Conservation (phyloP, 371 early-diverging fungal genomes). For the Zychaea mexicana region DNA sequence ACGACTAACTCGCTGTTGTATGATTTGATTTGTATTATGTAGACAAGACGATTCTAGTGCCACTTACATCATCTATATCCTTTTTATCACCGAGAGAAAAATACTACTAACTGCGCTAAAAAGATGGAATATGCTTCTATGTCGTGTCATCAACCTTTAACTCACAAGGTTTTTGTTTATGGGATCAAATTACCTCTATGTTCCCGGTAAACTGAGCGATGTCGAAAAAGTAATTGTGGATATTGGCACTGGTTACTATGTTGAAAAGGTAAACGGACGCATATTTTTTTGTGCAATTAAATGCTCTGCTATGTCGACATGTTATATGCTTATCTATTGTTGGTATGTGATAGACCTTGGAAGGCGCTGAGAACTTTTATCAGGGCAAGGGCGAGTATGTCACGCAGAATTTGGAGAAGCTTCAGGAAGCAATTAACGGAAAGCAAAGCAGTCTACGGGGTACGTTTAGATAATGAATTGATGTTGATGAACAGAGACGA, state of each 20-base stretch:
- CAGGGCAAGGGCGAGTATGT: slow-evolving; percentile 75
- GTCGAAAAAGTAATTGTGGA: slow-evolving; percentile 90
- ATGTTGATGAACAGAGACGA: no score
- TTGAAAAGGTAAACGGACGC: slow-evolving; percentile 81
- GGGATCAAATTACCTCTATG: slow-evolving; percentile 70
- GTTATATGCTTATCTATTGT: neutral
- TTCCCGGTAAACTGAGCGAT: slow-evolving; percentile 85
- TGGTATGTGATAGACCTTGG: slow-evolving; percentile 51
- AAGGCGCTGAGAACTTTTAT: slow-evolving; percentile 80
- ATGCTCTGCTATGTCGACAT: neutral
- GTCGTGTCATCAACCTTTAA: slow-evolving; percentile 6
- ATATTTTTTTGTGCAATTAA: neutral
- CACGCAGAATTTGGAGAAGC: slow-evolving; percentile 69
- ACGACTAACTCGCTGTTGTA: no score
- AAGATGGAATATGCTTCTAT: no score
- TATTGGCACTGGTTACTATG: slow-evolving; percentile 95
- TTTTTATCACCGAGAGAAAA: slow-evolving; percentile 30
- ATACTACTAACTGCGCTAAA: no score
- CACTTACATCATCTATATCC: slow-evolving; percentile 69
- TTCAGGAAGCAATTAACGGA: slow-evolving; percentile 76
- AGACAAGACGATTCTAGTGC: slow-evolving; percentile 79
- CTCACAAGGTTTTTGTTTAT: neutral
- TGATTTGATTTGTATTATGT: no score
- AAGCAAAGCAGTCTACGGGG: slow-evolving; percentile 77
- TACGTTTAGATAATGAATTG: slow-evolving; percentile 27